A percentile compares a stretch with the other conserved stretches of the same genome.
Evolutionary conservation across 2,329 filamentous ascomycete species (phyloP).

Genomic region (Pleomassaria siparia): DNA sequence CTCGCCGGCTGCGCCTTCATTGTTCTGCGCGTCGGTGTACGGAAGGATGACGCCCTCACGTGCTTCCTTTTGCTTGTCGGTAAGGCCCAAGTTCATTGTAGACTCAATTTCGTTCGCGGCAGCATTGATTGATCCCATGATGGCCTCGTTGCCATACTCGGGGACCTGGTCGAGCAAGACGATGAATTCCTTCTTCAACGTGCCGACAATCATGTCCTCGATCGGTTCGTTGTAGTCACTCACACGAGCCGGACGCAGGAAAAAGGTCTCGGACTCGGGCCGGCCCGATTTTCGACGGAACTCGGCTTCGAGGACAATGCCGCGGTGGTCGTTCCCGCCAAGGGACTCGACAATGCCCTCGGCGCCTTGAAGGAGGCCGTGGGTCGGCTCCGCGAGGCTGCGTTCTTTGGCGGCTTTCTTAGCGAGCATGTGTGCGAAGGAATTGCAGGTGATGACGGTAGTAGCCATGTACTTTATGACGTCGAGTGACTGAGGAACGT

Average conservation of each 20-base stretch:
- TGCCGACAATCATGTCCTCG: slow-evolving; percentile 19
- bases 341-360: slow-evolving; percentile 79
- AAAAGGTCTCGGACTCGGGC: slow-evolving; percentile 70
- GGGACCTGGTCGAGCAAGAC: slow-evolving; percentile 74
- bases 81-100: slow-evolving; percentile 84
- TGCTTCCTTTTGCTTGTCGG: slow-evolving; percentile 85
- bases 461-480: slow-evolving; percentile 86
- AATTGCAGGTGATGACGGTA: slow-evolving; percentile 73
- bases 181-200: slow-evolving; percentile 53
- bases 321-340: slow-evolving; percentile 53
- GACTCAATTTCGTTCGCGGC: slow-evolving; percentile 45
- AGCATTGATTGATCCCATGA: slow-evolving; percentile 26
- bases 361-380: slow-evolving; percentile 73
- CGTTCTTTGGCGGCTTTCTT: slow-evolving; percentile 74
- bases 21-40: slow-evolving; percentile 94
- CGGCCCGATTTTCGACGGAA: slow-evolving; percentile 80
- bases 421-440: slow-evolving; percentile 72
- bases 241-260: slow-evolving; percentile 41
- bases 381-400: slow-evolving; percentile 73
- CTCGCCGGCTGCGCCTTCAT: slow-evolving; percentile 71
- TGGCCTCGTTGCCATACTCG: slow-evolving; percentile 32
- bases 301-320: slow-evolving; percentile 80
- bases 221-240: slow-evolving; percentile 21
- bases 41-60: slow-evolving; percentile 88
- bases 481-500: slow-evolving; percentile 58